Base-by-base conservation (phyloP, 257 asterid species). In the Anisodus acutangulus region DNA sequence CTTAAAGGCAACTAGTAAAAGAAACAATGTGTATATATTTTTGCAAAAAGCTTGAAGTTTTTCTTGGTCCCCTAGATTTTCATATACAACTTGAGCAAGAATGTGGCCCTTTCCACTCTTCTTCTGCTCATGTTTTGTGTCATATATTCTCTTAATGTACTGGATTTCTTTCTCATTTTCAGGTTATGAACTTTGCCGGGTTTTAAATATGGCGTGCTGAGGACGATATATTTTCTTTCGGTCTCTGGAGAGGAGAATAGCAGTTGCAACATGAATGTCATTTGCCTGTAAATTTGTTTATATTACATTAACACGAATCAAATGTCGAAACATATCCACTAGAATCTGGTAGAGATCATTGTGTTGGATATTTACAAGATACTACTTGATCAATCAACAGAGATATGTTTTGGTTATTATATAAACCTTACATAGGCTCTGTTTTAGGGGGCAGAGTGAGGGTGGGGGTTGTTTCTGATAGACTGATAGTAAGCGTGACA, bases 141-240 rank as follows among this genome's bases (percentile, higher is more conserved):
- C 43, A 64, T 37, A n/a, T 45, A n/a, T 45, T 72, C 35, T 26
- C 43, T n/a, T 19, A n/a, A 19, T 41, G 31, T 15, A 45, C 43
- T 17, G 72, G 78, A 39, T 62, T 13, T 26, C 45, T 72, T 83
- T 68, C 59, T 35, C 35, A 68, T 82, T 80, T 74, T 59, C 91
- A 89, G 94, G 89, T 85, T 78, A 54, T 83, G 43, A 37, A 70
- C 49, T 76, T 82, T 78, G 72, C 58, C n/a, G 78, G 54, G 53
- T 87, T 86, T 85, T 92, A 88, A 84, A 89, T 87, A 91, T 87
- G 91, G 86, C 85, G 88, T 87, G 90, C 86, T 87, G 93, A 88
- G 90, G 91, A 86, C 57, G 88, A 85, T 85, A 84, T 53, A 31
- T 17, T 67, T 35, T 71, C 79, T 17, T 13, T 51, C 59, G 84